A percentile compares a stretch with the other conserved stretches of the same genome.
phyloP scores from a whole-genome alignment of 2,329 filamentous ascomycete genomes.

The Sporothrix globosa region DNA sequence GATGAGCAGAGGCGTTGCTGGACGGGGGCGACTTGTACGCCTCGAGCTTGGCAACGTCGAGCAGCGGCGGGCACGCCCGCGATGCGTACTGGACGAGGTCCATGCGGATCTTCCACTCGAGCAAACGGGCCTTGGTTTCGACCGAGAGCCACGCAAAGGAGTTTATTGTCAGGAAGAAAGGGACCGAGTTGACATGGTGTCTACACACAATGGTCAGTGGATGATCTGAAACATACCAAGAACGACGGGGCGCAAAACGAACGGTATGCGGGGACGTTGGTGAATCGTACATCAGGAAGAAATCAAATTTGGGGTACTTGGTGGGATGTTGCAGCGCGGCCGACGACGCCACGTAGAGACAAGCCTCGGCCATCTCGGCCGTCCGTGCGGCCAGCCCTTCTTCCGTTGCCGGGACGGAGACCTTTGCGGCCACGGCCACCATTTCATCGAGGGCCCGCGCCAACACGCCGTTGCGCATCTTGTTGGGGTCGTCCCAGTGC shows the following conservation, averaged over 20 bases:
- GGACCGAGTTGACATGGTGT: slow-evolving; percentile 71
- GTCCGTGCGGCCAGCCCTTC: slow-evolving; percentile 60
- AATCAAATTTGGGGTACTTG: slow-evolving; percentile 76
- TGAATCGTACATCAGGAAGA: slow-evolving; percentile 64
- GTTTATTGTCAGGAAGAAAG: slow-evolving; percentile 74
- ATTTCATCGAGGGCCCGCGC: slow-evolving; percentile 65
- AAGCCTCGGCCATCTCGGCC: slow-evolving; percentile 69
- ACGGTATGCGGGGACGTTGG: neutral
- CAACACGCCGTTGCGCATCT: slow-evolving; percentile 70
- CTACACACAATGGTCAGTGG: slow-evolving; percentile 48
- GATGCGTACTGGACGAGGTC: slow-evolving; percentile 77
- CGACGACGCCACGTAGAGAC: slow-evolving; percentile 53
- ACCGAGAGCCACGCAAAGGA: slow-evolving; percentile 62
- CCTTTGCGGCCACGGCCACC: slow-evolving; percentile 62
- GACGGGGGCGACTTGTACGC: slow-evolving; percentile 20
- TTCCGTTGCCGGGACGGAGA: slow-evolving; percentile 59
- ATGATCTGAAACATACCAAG: no score
- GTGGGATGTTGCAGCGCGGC: slow-evolving; percentile 63
- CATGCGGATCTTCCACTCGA: slow-evolving; percentile 80
- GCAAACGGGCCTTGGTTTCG: slow-evolving; percentile 65
- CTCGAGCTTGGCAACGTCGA: slow-evolving; percentile 43
- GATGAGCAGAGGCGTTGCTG: neutral
- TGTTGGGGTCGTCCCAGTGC: slow-evolving; percentile 60
- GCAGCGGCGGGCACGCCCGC: slow-evolving; percentile 63
- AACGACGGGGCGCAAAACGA: neutral